Conservation (phyloP, 768 basidiomycete genomes). For the Mycena filopes region DNA sequence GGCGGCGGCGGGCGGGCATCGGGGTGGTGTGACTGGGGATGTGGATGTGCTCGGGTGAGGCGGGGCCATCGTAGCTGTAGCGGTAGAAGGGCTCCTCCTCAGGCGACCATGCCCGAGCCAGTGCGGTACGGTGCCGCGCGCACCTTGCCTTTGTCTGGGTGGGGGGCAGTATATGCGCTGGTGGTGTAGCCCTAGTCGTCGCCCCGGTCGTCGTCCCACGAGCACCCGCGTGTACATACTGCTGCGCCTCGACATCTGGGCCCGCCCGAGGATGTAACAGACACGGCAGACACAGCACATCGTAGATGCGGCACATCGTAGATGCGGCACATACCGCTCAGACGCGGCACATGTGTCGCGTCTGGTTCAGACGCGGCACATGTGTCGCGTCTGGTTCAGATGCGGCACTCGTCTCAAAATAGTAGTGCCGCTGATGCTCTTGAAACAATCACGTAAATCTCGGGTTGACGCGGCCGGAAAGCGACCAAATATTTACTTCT, state of each 20-base stretch:
- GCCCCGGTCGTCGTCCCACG: neutral
- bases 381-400: neutral
- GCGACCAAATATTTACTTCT: neutral
- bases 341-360: conserved; percentile 5
- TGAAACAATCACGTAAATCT: no score
- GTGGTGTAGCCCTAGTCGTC: no score
- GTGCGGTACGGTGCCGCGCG: conserved; percentile 4
- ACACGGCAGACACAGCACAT: no score
- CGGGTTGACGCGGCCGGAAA: no score
- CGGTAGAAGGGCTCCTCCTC: conserved; percentile 23
- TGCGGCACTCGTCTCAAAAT: neutral
- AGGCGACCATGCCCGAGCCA: conserved; percentile 26
- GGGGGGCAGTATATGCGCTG: no score
- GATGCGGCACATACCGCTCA: no score
- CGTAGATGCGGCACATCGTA: no score
- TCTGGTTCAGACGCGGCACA: no score
- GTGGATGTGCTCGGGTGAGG: conserved; percentile 17
- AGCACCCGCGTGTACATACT: neutral
- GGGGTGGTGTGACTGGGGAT: conserved; percentile 1
- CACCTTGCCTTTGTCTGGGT: no score
- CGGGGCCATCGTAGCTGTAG: conserved; percentile 28
- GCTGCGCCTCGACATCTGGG: conserved; percentile 21
- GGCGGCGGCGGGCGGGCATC: conserved; percentile 11
- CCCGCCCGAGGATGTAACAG: no score
- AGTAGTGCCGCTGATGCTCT: neutral